phyloP scores from a whole-genome alignment of 306 rosid species.

The Trifolium subterraneum region DNA sequence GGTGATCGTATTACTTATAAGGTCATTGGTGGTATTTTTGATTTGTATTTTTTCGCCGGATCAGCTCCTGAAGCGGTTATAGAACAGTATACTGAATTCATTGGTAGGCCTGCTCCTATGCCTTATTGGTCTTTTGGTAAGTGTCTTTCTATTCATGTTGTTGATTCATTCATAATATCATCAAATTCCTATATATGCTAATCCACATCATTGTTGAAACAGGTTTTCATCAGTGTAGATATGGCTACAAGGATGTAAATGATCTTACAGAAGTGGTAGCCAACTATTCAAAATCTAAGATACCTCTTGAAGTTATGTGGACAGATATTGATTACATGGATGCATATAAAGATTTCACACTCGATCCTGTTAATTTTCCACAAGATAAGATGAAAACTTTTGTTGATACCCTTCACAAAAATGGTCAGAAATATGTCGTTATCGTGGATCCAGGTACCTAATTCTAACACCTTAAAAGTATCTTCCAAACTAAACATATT shows the following conservation, averaged over 20 bases:
- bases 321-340: conserved; percentile 97
- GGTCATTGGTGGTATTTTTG: conserved; percentile 77
- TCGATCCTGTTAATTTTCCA: conserved; percentile 88
- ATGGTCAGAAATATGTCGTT: conserved; percentile 81
- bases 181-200: conserved; percentile 13
- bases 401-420: conserved; percentile 66
- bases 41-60: conserved; percentile 76
- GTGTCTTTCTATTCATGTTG: conserved; percentile 21
- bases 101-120: conserved; percentile 86
- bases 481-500: no score
- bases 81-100: conserved; percentile 77
- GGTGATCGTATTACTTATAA: conserved; percentile 74
- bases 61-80: conserved; percentile 68
- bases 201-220: conserved; percentile 22
- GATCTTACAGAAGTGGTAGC: conserved; percentile 71
- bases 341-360: conserved; percentile 80
- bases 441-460: conserved; percentile 84
- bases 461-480: background rate
- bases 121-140: conserved; percentile 95
- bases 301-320: conserved; percentile 96
- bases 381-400: conserved; percentile 63
- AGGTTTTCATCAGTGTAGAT: conserved; percentile 91
- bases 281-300: conserved; percentile 69
- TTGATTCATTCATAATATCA: background rate
- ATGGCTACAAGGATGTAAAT: conserved; percentile 74